Evolutionary conservation across 176 grass and related monocot genomes (phyloP), one percentile per base, ranked within the genome.

Genomic region (Oryza glaberrima): DNA sequence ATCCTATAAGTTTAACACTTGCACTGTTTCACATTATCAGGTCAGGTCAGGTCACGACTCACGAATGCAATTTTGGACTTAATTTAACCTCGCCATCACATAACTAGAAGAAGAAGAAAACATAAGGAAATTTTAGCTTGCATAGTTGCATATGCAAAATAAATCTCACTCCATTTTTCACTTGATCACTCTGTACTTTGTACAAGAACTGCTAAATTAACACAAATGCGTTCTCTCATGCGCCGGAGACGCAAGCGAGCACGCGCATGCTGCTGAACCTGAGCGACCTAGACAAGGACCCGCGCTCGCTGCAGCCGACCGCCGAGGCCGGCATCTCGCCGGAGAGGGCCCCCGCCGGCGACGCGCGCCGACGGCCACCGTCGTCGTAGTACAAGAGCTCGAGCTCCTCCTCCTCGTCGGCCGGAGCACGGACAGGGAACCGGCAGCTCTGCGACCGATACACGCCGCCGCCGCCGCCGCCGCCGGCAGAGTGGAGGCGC

Each of bases 361-460:
- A 9, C 20, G 36, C n/a, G 19, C 45, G 48, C 17, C 52, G 17
- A 36, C 12, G 9, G 17, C 0, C 38, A 47, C n/a, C n/a, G 61
- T 67, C n/a, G 69, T 58, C 64, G 20, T n/a, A 43, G 77, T 7
- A 65, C 40, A 12, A 13, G 48, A 81, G 12, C 36, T 5, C 51
- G 77, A 52, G 65, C 82, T 81, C 77, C 36, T 82, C 7, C 82
- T 81, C 77, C 19, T 82, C 7, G 72, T 32, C 77, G 43, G 69
- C 71, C 8, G 77, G 85, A 77, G 19, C 3, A 13, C 32, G 77
- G 65, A 51, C 78, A 23, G 20, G 52, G 72, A 85, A 89, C 17
- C 78, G 83, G 83, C 88, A 89, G 82, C 88, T 85, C 52, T 76
- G 77, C 3, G 49, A 60, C 5, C 15, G 40, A 20, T 80, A 20